Conservation (phyloP, 1,284 basidiomycete genomes). For the Polyporus tsugae region DNA sequence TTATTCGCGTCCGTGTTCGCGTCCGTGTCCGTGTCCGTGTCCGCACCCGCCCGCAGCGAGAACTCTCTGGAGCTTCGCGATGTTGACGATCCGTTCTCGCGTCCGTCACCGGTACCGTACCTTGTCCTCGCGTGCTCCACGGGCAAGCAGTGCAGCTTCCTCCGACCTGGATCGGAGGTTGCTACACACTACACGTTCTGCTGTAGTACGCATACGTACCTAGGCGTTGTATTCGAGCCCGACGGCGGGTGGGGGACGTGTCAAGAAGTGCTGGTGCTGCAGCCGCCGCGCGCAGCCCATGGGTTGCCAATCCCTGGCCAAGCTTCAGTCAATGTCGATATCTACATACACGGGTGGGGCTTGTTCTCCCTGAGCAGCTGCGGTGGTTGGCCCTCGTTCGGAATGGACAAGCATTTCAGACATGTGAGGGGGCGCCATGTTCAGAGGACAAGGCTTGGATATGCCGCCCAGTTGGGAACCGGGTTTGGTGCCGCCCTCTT, state of each 20-base stretch:
- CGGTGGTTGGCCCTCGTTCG: neutral
- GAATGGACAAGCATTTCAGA: too few species aligned
- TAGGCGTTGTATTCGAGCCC: neutral
- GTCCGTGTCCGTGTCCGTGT: neutral
- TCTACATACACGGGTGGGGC: neutral
- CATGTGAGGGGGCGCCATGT: neutral
- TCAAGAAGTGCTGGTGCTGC: neutral
- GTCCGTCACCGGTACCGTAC: neutral
- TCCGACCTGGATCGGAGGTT: constrained; percentile 23
- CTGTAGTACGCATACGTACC: neutral
- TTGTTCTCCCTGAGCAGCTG: neutral
- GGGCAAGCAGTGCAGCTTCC: constrained; percentile 8
- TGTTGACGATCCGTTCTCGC: neutral
- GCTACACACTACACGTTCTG: neutral
- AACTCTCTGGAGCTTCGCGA: neutral
- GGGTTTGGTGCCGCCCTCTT: neutral
- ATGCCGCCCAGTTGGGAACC: neutral
- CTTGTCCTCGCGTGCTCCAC: neutral
- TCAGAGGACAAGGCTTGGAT: neutral
- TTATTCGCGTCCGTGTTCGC: neutral
- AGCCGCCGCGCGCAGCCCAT: neutral
- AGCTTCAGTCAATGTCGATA: neutral
- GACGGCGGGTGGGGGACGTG: neutral
- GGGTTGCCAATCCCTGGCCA: neutral
- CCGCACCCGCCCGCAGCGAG: neutral